These are phyloP conservation scores for Colletotrichum sp. DNA, from an alignment of 2,329 filamentous ascomycete genomes.

Conservation along the genomic window DNA sequence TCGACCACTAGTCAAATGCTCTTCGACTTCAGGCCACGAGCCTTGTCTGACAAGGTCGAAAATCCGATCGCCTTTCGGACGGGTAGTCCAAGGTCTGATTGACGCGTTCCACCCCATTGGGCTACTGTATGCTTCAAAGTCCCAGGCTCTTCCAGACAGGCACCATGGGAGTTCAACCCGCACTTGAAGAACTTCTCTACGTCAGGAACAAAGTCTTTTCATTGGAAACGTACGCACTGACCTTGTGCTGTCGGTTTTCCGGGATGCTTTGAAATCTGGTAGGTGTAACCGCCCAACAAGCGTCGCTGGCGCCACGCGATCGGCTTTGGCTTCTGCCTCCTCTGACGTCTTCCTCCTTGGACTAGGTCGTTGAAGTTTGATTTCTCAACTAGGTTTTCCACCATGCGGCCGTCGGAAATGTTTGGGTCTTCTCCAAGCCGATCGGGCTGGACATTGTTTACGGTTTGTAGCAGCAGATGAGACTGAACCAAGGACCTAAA, in stretches of 20 bases:
- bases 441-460: not conserved
- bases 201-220: accelerated
- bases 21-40: not conserved
- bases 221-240: accelerated
- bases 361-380: too few relatives aligned
- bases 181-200: not conserved
- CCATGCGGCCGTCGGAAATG: accelerated
- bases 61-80: not conserved
- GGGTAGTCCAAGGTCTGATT: not conserved
- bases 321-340: not conserved
- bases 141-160: not conserved
- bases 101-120: not conserved
- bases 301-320: not conserved
- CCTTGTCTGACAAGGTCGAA: not conserved
- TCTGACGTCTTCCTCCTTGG: too few relatives aligned
- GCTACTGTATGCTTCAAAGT: not conserved
- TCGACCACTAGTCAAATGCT: not conserved
- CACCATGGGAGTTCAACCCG: not conserved
- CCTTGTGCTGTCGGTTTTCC: not conserved
- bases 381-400: not conserved
- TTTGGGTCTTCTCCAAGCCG: accelerated
- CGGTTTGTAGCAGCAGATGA: not conserved
- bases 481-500: not conserved
- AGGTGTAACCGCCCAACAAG: accelerated
- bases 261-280: not conserved